Conservation (phyloP, 1,284 basidiomycete genomes). For the Naganishia cerealis region DNA sequence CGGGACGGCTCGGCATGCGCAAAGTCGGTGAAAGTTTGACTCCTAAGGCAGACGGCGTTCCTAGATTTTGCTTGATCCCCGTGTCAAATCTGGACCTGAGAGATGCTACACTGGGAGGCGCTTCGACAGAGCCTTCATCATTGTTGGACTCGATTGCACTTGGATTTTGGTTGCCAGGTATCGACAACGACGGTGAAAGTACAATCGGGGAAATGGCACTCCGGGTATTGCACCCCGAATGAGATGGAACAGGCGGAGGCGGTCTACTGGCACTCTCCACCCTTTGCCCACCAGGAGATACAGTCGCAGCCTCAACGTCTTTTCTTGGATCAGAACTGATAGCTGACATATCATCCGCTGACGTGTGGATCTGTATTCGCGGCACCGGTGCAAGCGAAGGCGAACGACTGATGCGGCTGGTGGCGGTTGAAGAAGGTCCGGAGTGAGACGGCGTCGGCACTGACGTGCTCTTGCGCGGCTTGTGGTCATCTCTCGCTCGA, state of each 20-base stretch:
- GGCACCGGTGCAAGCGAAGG: neutral
- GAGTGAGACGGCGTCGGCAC: neutral
- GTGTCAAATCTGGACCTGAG: slow-evolving; percentile 10
- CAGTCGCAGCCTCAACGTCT: neutral
- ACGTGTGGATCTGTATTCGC: neutral
- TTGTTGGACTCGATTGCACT: neutral
- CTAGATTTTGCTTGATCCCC: neutral
- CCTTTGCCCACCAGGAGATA: neutral
- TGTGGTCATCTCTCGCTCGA: neutral
- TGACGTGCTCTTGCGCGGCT: neutral
- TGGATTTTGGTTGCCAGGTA: neutral
- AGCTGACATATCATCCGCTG: neutral
- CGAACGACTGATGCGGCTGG: neutral
- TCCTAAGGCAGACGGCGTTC: neutral
- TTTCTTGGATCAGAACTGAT: neutral
- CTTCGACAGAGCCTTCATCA: neutral
- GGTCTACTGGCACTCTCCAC: neutral
- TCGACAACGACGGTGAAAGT: slow-evolving; percentile 6
- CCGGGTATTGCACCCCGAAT: neutral
- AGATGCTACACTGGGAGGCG: slow-evolving; percentile 7
- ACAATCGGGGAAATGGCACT: neutral
- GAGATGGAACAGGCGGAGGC: neutral
- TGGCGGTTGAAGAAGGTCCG: neutral
- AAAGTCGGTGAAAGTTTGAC: neutral
- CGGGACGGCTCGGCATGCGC: neutral